A percentile compares a stretch with the other conserved stretches of the same genome.
phyloP scores from a whole-genome alignment of 306 rosid genomes.

The Canavalia gladiata region DNA sequence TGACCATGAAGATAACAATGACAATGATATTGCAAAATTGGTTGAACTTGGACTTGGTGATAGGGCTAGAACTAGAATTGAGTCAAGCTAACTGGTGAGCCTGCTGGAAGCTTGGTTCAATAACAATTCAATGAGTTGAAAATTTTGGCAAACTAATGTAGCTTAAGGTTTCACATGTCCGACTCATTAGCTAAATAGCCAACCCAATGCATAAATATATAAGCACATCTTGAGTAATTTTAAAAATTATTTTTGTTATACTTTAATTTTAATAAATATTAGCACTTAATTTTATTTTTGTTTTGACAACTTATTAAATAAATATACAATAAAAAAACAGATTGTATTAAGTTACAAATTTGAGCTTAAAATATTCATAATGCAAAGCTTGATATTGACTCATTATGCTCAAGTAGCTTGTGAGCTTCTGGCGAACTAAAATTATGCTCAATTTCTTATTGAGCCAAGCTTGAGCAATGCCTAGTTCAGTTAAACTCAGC shows the following conservation, averaged over 20 bases:
- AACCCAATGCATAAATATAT: neutral
- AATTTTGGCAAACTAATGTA: conserved; percentile 4
- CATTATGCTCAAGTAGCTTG: neutral
- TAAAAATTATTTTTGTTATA: neutral
- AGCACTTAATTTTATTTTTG: conserved; percentile 7
- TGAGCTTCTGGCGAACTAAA: neutral
- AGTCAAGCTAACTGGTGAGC: neutral
- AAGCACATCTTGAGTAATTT: neutral
- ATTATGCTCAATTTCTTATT: neutral
- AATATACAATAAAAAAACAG: neutral
- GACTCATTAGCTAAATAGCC: neutral
- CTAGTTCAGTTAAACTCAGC: neutral
- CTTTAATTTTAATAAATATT: neutral
- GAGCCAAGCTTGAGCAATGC: conserved; percentile 22
- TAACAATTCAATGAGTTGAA: neutral
- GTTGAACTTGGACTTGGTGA: conserved; percentile 17
- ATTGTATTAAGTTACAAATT: neutral
- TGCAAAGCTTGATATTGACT: neutral
- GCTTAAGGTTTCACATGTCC: neutral
- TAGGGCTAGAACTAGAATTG: conserved; percentile 3
- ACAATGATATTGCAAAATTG: conserved; percentile 15
- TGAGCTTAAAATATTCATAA: conserved; percentile 19
- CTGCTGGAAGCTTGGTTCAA: neutral
- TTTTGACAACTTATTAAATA: neutral
- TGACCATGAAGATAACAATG: conserved; percentile 20